Base-by-base conservation (phyloP, 352 stramenopile genomes). In the Globisporangium radiosum region DNA sequence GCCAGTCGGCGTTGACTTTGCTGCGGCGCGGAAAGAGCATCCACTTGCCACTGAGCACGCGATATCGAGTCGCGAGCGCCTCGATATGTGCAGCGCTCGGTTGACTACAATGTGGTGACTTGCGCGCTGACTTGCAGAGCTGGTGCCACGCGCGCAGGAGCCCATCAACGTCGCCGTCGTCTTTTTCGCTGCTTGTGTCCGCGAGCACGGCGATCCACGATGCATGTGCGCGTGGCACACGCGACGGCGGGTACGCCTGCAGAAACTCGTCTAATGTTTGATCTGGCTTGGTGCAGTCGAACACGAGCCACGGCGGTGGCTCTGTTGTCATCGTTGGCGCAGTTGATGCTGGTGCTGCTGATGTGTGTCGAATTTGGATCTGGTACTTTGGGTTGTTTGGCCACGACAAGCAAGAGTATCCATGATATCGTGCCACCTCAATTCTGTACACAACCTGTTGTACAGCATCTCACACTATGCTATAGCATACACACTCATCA, bases 31-130 rank as follows among this genome's bases (percentile, higher is more conserved):
- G 40, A 42, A 65, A 65, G 47, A 65, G 45, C 54, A 65, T 61
- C 60, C 60, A 61, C 48, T 61, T 65, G 40, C 60, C 60, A 13
- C 37, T 52, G 11, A 65, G 53, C 47, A 65, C 60, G 1, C 43
- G 19, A 10, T 48, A 17, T 5, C 15, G 45, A 3, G 36, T 49
- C 7, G 60, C 60, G 25, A 61, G 19, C 11, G 8, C 4, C 5
- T 48, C 19, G 14, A 65, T 33, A 42, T 57, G 47, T 25, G 38
- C 25, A 13, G 37, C 47, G 5, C 17, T 56, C 13, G 56, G 14
- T 19, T 48, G 47, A 19, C 50, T 52, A 19, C 36, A 13, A 5
- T 43, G 7, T 43, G 39, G 39, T 11, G 39, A 8, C 10, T 8
- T 11, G 39, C 39, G 0, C 3, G 33, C 40, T 0, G 4, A 43